Percentiles rank a stretch among this genome's conserved stretches.
phyloP scores from a whole-genome alignment of 169 alveolate genomes.

The Besnoitia besnoiti region DNA sequence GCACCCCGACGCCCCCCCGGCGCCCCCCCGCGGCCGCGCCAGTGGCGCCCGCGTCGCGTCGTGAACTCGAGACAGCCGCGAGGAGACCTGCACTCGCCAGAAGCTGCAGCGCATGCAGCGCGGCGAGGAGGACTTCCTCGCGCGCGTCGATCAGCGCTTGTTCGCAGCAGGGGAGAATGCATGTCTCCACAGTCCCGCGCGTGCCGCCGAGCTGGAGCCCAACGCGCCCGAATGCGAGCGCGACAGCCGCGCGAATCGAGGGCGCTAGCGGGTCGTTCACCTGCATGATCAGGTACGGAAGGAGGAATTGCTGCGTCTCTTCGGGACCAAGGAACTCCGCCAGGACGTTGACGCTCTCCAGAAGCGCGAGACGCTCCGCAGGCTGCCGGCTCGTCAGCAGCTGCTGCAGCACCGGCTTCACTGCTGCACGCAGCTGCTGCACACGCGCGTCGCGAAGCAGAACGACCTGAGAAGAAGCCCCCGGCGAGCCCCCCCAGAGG shows the following conservation, averaged over 20 bases:
- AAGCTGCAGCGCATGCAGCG: constrained; percentile 57
- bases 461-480: background rate
- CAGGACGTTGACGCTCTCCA: constrained; percentile 41
- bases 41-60: too few relatives aligned
- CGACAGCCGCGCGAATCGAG: constrained; percentile 60
- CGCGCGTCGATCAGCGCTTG: constrained; percentile 62
- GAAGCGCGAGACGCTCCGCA: constrained; percentile 55
- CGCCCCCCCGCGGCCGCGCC: background rate
- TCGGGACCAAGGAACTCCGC: constrained; percentile 58
- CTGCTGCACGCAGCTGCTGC: constrained; percentile 40
- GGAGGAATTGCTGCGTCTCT: constrained; percentile 55
- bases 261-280: constrained; percentile 57
- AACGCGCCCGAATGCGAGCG: constrained; percentile 38
- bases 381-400: background rate
- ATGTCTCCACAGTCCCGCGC: constrained; percentile 42
- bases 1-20: too few relatives aligned
- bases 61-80: background rate
- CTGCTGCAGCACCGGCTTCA: constrained; percentile 54
- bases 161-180: constrained; percentile 67
- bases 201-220: constrained; percentile 29
- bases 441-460: constrained; percentile 7
- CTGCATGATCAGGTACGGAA: constrained; percentile 58
- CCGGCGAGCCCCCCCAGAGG: too few relatives aligned
- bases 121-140: constrained; percentile 60
- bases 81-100: constrained; percentile 22